phyloP scores from a whole-genome alignment of 768 basidiomycete species.

The Cubamyces lactineus region DNA sequence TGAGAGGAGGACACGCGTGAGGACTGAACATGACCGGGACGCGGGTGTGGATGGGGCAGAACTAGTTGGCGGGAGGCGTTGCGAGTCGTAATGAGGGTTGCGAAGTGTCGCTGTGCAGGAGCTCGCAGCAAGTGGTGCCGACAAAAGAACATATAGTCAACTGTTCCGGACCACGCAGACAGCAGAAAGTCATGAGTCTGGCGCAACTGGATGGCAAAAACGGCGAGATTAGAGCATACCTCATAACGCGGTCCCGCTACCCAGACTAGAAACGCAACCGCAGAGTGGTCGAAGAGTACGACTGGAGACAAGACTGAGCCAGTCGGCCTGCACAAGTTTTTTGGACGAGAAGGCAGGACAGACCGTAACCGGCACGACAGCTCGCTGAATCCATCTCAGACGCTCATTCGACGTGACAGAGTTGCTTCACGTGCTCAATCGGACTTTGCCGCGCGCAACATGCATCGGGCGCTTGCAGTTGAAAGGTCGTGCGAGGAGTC shows the following conservation, averaged over 20 bases:
- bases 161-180: slow-evolving; percentile 35
- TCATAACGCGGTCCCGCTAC: slow-evolving; percentile 50
- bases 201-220: neutral
- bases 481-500: too few relatives aligned
- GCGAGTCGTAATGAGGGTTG: slow-evolving; percentile 25
- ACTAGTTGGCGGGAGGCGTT: neutral
- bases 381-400: too few relatives aligned
- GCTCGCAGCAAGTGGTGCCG: slow-evolving; percentile 58
- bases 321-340: slow-evolving; percentile 12
- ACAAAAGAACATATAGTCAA: slow-evolving; percentile 79
- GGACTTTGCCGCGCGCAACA: too few relatives aligned
- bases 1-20: neutral
- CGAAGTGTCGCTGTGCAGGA: slow-evolving; percentile 34
- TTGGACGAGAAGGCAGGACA: slow-evolving; percentile 5
- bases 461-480: too few relatives aligned
- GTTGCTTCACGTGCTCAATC: too few relatives aligned
- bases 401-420: too few relatives aligned
- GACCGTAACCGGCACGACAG: neutral
- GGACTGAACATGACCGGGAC: neutral
- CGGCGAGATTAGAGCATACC: slow-evolving; percentile 43
- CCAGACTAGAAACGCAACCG: slow-evolving; percentile 12
- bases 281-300: neutral
- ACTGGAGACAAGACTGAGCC: slow-evolving; percentile 7
- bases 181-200: neutral
- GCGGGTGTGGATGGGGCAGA: neutral